phyloP scores from a whole-genome alignment of 345 rosid genomes.

The Arabidopsis arenosa region DNA sequence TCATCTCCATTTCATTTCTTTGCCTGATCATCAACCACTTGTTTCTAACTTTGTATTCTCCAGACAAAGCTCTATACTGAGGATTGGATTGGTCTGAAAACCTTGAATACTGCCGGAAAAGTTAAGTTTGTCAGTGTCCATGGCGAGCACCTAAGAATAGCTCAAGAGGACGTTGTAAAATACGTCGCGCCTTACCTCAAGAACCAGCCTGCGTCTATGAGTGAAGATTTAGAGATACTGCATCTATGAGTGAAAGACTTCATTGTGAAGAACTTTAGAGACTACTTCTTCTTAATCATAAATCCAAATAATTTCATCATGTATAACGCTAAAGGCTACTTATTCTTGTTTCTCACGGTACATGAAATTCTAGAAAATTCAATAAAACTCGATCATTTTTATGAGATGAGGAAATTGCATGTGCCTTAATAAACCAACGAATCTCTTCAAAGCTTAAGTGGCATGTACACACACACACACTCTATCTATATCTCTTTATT shows the following conservation, averaged over 20 bases:
- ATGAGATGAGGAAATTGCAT: not conserved
- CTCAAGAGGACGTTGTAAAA: conserved; percentile 58
- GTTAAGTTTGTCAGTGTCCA: conserved; percentile 69
- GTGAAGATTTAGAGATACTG: not conserved
- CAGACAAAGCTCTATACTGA: conserved; percentile 83
- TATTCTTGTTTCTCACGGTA: not conserved
- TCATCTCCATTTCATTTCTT: not conserved
- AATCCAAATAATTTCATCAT: not conserved
- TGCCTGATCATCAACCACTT: not conserved
- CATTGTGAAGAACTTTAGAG: not conserved
- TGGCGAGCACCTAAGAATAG: conserved; percentile 76
- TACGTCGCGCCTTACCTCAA: conserved; percentile 66
- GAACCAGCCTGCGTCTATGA: not conserved
- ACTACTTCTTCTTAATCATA: not conserved
- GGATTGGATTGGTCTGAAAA: conserved; percentile 90
- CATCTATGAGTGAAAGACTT: not conserved
- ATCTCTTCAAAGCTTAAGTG: too few species aligned
- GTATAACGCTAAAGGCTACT: not conserved
- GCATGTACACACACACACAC: not conserved
- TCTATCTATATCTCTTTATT: too few species aligned
- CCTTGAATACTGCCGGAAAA: conserved; percentile 69
- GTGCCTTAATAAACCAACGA: not conserved
- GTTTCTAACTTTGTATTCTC: conserved; percentile 5
- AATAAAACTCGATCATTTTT: not conserved
- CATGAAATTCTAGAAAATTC: not conserved